A percentile compares a stretch with the other conserved stretches of the same genome.
These are phyloP conservation scores for Pythium monospermum DNA, from an alignment of 352 stramenopile species.

Conservation along the genomic window DNA sequence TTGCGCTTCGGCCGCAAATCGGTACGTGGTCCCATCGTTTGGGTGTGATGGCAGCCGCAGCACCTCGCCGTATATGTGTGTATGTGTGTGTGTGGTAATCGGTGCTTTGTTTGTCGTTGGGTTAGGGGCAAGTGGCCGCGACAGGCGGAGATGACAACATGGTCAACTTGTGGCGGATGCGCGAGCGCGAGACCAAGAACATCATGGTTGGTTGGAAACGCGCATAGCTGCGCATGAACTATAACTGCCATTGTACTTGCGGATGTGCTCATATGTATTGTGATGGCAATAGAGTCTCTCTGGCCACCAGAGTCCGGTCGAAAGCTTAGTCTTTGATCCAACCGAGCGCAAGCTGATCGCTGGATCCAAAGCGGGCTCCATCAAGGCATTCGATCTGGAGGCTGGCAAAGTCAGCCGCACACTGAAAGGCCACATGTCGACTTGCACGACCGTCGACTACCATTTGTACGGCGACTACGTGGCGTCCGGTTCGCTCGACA, in stretches of 20 bases:
- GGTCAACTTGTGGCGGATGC: conserved; percentile 83
- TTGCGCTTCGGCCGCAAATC: conserved; percentile 79
- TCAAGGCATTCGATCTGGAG: conserved; percentile 83
- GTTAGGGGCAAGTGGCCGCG: conserved; percentile 69
- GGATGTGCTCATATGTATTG: no score
- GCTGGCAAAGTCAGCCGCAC: conserved; percentile 71
- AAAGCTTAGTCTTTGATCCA: conserved; percentile 80
- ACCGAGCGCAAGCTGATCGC: conserved; percentile 71
- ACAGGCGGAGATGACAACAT: conserved; percentile 76
- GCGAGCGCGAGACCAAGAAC: conserved; percentile 85
- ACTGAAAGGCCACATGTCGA: conserved; percentile 83
- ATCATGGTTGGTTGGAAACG: conserved; percentile 53
- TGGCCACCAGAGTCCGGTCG: conserved; percentile 67
- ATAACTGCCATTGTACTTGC: no score
- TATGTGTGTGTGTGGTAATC: background rate
- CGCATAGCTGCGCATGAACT: background rate
- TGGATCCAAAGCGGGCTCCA: conserved; percentile 72
- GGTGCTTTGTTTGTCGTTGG: conserved; percentile 3
- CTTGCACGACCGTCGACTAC: conserved; percentile 75
- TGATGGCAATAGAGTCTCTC: conserved; percentile 54
- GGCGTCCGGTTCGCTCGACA: conserved; percentile 74
- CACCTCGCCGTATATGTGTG: no score
- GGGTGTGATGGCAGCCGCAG: no score
- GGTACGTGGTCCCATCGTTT: conserved; percentile 34
- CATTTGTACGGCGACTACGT: conserved; percentile 86